These are phyloP conservation scores for Phytomonas sp. DNA, from an alignment of 208 protist genomes.

Conservation along the genomic window DNA sequence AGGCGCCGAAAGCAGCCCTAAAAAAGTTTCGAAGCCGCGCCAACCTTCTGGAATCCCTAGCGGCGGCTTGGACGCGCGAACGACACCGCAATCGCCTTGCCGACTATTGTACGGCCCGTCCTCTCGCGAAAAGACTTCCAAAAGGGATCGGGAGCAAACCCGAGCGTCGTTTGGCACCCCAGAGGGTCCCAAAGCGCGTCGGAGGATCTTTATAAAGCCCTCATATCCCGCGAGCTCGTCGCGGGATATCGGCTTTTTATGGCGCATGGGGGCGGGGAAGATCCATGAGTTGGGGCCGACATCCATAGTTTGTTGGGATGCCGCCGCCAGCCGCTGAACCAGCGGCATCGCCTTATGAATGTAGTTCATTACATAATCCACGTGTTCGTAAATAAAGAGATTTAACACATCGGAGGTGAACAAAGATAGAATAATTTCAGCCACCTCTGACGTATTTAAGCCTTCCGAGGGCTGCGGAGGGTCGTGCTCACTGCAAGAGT, in stretches of 20 bases:
- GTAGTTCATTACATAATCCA: slow-evolving; percentile 73
- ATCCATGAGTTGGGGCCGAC: not conserved
- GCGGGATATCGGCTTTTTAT: slow-evolving; percentile 12
- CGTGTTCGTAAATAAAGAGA: slow-evolving; percentile 67
- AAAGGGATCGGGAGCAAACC: slow-evolving; percentile 16
- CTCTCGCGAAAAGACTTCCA: not conserved
- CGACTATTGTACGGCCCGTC: not conserved
- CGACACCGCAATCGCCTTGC: not conserved
- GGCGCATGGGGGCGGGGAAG: not conserved
- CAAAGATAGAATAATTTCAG: slow-evolving; percentile 11
- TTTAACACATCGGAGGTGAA: slow-evolving; percentile 35
- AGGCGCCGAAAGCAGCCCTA: slow-evolving; percentile 60
- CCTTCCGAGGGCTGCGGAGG: not conserved
- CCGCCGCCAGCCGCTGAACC: slow-evolving; percentile 38
- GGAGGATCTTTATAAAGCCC: slow-evolving; percentile 49
- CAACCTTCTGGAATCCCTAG: slow-evolving; percentile 46
- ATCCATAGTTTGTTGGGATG: slow-evolving; percentile 12
- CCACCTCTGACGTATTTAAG: not conserved
- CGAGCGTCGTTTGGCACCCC: slow-evolving; percentile 42
- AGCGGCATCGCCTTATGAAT: slow-evolving; percentile 40
- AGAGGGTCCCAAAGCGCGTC: slow-evolving; percentile 27
- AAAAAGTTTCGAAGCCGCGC: slow-evolving; percentile 63
- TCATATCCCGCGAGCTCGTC: slow-evolving; percentile 20
- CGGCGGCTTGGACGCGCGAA: slow-evolving; percentile 5
- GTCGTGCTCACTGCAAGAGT: not conserved